A percentile compares a stretch with the other conserved stretches of the same genome.
Evolutionary conservation across 805 yeast genomes (phyloP).

Genomic region (Danielozyma ontarioensis): DNA sequence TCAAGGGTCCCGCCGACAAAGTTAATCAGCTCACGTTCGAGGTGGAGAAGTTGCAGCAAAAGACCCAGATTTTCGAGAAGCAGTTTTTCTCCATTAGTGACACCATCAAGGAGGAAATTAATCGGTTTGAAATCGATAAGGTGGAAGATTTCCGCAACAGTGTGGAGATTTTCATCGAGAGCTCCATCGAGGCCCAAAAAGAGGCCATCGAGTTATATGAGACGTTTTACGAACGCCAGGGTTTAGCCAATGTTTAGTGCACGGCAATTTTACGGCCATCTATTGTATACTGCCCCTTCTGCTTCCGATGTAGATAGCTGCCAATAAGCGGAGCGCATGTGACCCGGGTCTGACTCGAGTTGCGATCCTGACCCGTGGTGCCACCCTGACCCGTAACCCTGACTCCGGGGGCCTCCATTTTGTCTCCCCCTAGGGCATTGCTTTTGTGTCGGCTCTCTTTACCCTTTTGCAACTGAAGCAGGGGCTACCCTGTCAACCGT

Average conservation of each 20-base stretch:
- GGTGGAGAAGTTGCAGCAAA: conserved; percentile 47
- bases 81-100: conserved; percentile 61
- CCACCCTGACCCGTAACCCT: too few species aligned
- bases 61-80: conserved; percentile 48
- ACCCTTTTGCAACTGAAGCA: too few species aligned
- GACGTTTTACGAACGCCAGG: conserved; percentile 64
- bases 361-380: too few species aligned
- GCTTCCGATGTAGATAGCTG: too few species aligned
- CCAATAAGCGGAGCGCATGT: too few species aligned
- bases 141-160: conserved; percentile 81
- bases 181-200: conserved; percentile 88
- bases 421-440: too few species aligned
- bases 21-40: conserved; percentile 55
- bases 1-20: conserved; percentile 57
- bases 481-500: too few species aligned
- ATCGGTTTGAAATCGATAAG: conserved; percentile 66
- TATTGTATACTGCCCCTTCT: too few species aligned
- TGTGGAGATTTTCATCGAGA: conserved; percentile 85
- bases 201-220: conserved; percentile 88
- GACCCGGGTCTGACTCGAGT: too few species aligned
- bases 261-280: too few species aligned
- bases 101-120: conserved; percentile 64
- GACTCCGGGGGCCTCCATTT: too few species aligned
- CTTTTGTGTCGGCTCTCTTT: too few species aligned
- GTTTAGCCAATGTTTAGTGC: conserved; percentile 8